Percentiles rank a stretch among this genome's conserved stretches.
Evolutionary conservation across 176 grass and related monocot species (phyloP).

Genomic region (Carex cristatella): DNA sequence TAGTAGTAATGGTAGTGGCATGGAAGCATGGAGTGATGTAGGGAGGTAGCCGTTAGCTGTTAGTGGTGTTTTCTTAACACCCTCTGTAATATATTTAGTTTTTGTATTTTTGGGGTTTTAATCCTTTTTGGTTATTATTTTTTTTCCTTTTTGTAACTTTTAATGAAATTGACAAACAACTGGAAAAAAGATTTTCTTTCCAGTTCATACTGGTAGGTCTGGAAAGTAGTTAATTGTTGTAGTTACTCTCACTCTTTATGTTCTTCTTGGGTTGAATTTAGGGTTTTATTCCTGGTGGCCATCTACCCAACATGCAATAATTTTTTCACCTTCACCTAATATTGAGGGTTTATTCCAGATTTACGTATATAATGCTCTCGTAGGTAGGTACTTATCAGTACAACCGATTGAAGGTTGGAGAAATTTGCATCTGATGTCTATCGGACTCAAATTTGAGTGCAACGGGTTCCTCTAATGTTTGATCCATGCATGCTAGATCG

Average conservation of each 20-base stretch:
- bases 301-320: background rate
- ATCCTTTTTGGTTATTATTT: background rate
- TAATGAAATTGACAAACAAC: slow-evolving; percentile 33
- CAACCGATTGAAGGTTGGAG: background rate
- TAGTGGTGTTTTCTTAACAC: slow-evolving; percentile 5
- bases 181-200: slow-evolving; percentile 17
- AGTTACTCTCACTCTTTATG: background rate
- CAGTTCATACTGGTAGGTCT: slow-evolving; percentile 25
- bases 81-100: slow-evolving; percentile 40
- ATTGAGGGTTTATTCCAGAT: background rate
- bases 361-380: background rate
- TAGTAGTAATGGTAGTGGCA: slow-evolving; percentile 8
- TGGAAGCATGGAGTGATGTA: slow-evolving; percentile 30
- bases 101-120: slow-evolving; percentile 13
- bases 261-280: background rate
- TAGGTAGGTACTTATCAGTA: background rate
- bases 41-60: slow-evolving; percentile 26
- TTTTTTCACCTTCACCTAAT: background rate
- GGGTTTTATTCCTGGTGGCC: background rate
- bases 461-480: no score
- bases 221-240: background rate
- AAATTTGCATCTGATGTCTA: no score
- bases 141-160: slow-evolving; percentile 28
- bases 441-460: no score
- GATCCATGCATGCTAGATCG: no score